Conservation (phyloP, 257 asterid genomes). For the Ligustrum vulgare region DNA sequence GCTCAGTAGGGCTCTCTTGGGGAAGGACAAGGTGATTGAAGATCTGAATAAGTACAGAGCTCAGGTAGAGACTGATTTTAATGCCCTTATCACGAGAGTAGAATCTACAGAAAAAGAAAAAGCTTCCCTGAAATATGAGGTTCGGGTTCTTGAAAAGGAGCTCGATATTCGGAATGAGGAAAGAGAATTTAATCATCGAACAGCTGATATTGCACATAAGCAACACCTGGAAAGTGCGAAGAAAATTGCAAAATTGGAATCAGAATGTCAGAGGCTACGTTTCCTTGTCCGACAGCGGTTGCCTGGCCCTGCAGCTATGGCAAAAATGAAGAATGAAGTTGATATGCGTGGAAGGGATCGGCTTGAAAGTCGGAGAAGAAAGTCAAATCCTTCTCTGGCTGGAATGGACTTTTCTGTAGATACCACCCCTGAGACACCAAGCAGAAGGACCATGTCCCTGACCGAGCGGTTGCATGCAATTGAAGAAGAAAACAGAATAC, state of each 20-base stretch:
- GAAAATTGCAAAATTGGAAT: slow-evolving; percentile 60
- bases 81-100: slow-evolving; percentile 42
- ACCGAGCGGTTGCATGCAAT: slow-evolving; percentile 49
- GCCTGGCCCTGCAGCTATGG: slow-evolving; percentile 73
- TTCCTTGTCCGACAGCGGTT: slow-evolving; percentile 67
- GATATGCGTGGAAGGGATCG: slow-evolving; percentile 51
- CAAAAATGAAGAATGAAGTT: slow-evolving; percentile 72
- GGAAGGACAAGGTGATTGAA: slow-evolving; percentile 57
- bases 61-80: slow-evolving; percentile 49
- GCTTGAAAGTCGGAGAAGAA: slow-evolving; percentile 46
- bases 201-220: slow-evolving; percentile 58
- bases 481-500: slow-evolving; percentile 67
- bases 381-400: slow-evolving; percentile 35
- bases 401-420: slow-evolving; percentile 38
- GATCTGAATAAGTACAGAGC: slow-evolving; percentile 45
- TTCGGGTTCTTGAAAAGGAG: slow-evolving; percentile 76
- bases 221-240: slow-evolving; percentile 61
- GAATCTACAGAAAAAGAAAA: slow-evolving; percentile 77
- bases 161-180: slow-evolving; percentile 83
- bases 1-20: slow-evolving; percentile 50
- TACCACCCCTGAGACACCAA: slow-evolving; percentile 33
- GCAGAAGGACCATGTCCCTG: slow-evolving; percentile 38
- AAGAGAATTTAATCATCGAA: slow-evolving; percentile 66
- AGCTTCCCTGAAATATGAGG: slow-evolving; percentile 64
- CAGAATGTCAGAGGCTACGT: slow-evolving; percentile 78